Base-by-base conservation (phyloP, 2,329 filamentous ascomycete species). In the Aspergillus awamori region DNA sequence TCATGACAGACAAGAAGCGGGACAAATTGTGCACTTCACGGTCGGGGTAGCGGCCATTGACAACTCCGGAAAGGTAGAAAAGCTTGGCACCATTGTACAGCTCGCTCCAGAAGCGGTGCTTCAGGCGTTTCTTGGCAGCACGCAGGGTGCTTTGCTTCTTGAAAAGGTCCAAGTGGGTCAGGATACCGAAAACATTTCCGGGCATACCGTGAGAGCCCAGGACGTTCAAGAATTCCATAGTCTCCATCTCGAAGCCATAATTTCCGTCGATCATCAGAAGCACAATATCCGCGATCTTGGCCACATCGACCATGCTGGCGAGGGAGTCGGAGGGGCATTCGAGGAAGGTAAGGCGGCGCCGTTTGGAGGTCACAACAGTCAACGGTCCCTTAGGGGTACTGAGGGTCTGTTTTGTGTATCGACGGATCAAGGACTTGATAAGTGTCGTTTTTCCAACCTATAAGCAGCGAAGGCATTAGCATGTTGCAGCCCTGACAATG, bases 191-290 rank as follows among this genome's bases (percentile, higher is more conserved):
- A 39, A 99, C 93, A 70, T 99, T 99, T 66, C 95, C 94, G 0
- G 96, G 95, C 94, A 99, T 98, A 76, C 95, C 95, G 30, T 91
- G 96, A 2, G 92, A 87, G n/a, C 91, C 90, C 54, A 99, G 82
- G 17, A 97, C 89, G 70, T 97, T 98, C 72, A 99, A 81, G 64
- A 99, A 99, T 79, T 99, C 95, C 95, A 99, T 99, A 0, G 95
- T 99, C 83, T 99, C 95, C 95, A 99, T 99, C 80, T 99, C 95
- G 74, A 99, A 99, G 13, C 95, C 96, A 72, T 91, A 99, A 79
- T 98, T 98, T 59, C 95, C 96, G 74, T 99, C 95, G 69, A 99
- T 99, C 91, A 99, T 95, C 59, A 99, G 85, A 53, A 99, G 84
- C 5, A 98, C 92, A 70, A 99, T 97, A 76, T 99, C 95, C 17